Conservation (phyloP, 2,329 filamentous ascomycete genomes). For the Tolypocladium ophioglossoides region DNA sequence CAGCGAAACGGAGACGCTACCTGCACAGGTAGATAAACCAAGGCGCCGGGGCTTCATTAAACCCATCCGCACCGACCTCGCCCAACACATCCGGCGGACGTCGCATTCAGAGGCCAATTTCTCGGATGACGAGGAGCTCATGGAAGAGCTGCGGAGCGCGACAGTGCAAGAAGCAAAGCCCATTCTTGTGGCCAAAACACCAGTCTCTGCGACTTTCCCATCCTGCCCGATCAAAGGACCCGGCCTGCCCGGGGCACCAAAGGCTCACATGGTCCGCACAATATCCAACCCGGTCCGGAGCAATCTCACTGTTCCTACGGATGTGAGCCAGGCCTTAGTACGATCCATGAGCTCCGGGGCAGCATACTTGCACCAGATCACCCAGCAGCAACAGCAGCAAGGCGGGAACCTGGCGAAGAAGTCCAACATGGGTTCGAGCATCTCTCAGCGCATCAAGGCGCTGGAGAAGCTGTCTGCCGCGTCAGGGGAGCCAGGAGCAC, state of each 20-base stretch:
- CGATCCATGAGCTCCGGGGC: slow-evolving; percentile 48
- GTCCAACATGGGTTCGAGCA: slow-evolving; percentile 76
- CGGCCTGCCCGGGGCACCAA: slow-evolving; percentile 2
- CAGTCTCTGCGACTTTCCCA: slow-evolving; percentile 56
- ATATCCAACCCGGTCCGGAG: slow-evolving; percentile 36
- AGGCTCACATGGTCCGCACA: slow-evolving; percentile 28
- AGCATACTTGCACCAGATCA: slow-evolving; percentile 42
- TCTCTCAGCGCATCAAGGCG: slow-evolving; percentile 90
- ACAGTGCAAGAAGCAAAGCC: slow-evolving; percentile 77
- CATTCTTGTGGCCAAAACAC: slow-evolving; percentile 71
- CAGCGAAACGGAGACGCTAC: slow-evolving; percentile 14
- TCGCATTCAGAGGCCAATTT: slow-evolving; percentile 34
- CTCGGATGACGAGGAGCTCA: slow-evolving; percentile 66
- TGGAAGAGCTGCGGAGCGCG: slow-evolving; percentile 77
- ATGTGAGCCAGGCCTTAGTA: slow-evolving; percentile 33
- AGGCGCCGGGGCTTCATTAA: slow-evolving; percentile 32
- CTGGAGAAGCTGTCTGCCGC: slow-evolving; percentile 63
- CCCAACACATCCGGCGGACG: slow-evolving; percentile 12
- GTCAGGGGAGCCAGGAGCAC: slow-evolving; percentile 13
- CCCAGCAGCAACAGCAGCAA: slow-evolving; percentile 41
- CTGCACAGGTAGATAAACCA: slow-evolving; percentile 15
- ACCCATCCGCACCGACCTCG: slow-evolving; percentile 44
- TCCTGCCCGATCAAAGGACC: slow-evolving; percentile 9
- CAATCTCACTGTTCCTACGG: slow-evolving; percentile 32
- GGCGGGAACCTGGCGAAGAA: slow-evolving; percentile 47